Evolutionary conservation across 2,329 filamentous ascomycete species (phyloP).

Genomic region (Emergomyces pasteurianus): DNA sequence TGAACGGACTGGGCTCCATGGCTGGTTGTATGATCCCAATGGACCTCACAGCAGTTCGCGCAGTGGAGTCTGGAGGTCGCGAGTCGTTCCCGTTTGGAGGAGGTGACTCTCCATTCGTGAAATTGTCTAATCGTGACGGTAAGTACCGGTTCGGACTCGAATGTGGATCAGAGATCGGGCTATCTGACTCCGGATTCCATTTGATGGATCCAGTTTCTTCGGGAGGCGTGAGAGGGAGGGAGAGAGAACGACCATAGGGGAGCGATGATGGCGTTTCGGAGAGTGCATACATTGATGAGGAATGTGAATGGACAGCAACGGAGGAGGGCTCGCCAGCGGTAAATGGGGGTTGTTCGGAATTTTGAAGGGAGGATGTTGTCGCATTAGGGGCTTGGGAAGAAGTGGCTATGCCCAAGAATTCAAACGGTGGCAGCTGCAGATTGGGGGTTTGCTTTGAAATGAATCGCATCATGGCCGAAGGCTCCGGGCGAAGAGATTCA

Average conservation of each 20-base stretch:
- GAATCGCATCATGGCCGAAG: slow-evolving; percentile 25
- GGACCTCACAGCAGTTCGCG: neutral
- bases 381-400: slow-evolving; percentile 16
- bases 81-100: neutral
- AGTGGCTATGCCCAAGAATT: slow-evolving; percentile 39
- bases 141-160: neutral
- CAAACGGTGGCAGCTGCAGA: slow-evolving; percentile 43
- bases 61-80: neutral
- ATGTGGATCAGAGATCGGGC: slow-evolving; percentile 12
- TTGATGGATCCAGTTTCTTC: slow-evolving; percentile 28
- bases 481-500: slow-evolving; percentile 14
- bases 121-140: neutral
- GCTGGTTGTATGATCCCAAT: neutral
- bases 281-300: neutral
- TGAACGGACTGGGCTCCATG: neutral
- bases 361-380: neutral
- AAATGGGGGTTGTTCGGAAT: neutral
- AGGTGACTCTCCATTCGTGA: neutral
- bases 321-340: neutral
- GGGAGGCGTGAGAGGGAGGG: slow-evolving; percentile 22
- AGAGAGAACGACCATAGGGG: neutral
- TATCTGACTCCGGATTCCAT: slow-evolving; percentile 26
- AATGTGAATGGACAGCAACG: neutral
- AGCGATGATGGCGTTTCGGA: neutral
- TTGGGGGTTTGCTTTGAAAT: slow-evolving; percentile 24